A percentile compares a stretch with the other conserved stretches of the same genome.
Evolutionary conservation across 2,329 filamentous ascomycete species (phyloP).

Genomic region (Periconia macrospinosa): DNA sequence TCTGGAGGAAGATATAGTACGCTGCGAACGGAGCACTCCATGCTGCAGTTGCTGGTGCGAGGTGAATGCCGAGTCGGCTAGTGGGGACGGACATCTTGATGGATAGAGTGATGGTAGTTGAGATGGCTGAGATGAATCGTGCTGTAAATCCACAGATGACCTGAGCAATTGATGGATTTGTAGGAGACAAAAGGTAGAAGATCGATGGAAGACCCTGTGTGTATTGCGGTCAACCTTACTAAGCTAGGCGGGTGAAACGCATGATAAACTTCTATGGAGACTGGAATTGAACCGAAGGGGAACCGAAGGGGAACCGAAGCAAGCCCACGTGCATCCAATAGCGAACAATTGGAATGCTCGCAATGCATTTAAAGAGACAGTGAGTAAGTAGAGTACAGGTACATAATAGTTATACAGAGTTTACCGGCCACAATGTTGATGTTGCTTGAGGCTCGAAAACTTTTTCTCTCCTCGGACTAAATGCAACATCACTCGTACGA

Average conservation of each 20-base stretch:
- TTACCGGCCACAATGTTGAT: neutral
- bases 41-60: slow-evolving; percentile 42
- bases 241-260: neutral
- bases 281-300: neutral
- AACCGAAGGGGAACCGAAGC: too few species aligned
- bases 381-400: neutral
- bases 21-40: slow-evolving; percentile 46
- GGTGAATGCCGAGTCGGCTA: slow-evolving; percentile 32
- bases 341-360: too few species aligned
- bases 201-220: neutral
- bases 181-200: neutral
- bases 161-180: neutral
- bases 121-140: neutral
- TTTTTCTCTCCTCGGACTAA: too few species aligned
- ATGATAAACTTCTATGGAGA: neutral
- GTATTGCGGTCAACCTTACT: neutral
- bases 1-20: slow-evolving; percentile 47
- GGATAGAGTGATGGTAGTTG: neutral
- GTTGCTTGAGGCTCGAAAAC: neutral
- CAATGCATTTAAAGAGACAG: neutral
- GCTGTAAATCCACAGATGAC: too few species aligned
- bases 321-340: neutral
- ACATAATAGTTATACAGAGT: neutral
- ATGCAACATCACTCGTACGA: neutral
- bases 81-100: slow-evolving; percentile 8